A percentile compares a stretch with the other conserved stretches of the same genome.
phyloP scores from a whole-genome alignment of 257 asterid genomes.

The Lantana camara region DNA sequence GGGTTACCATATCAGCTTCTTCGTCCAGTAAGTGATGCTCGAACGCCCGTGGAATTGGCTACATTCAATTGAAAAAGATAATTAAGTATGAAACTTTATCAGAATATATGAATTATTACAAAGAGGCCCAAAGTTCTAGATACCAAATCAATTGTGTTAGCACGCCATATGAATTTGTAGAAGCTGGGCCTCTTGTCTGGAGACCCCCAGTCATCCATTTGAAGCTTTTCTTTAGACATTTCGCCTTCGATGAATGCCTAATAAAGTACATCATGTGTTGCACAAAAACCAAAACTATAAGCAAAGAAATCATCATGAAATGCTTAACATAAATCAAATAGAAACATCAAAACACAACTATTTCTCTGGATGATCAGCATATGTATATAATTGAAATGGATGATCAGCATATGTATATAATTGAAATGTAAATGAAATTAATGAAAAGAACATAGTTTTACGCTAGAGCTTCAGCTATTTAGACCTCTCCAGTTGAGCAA shows the following conservation, averaged over 20 bases:
- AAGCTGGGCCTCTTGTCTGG: constrained; percentile 37
- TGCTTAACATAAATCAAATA: no score
- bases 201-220: neutral
- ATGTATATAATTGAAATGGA: no score
- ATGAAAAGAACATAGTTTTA: no score
- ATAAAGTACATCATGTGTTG: no score
- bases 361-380: no score
- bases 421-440: no score
- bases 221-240: constrained; percentile 5
- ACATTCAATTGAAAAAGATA: neutral
- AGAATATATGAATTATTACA: neutral
- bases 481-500: no score
- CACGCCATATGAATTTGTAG: constrained; percentile 25
- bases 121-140: neutral
- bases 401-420: no score
- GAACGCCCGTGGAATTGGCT: constrained; percentile 34
- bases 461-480: no score
- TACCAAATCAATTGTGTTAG: constrained; percentile 26
- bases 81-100: neutral
- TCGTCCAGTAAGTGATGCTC: constrained; percentile 17
- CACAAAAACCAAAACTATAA: no score
- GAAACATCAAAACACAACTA: no score
- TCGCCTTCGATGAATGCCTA: neutral
- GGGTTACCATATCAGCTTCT: neutral
- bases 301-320: no score